Evolutionary conservation across 2,329 filamentous ascomycete species (phyloP), one percentile per base, ranked within the genome.

Genomic region (Fusarium marasasianum): DNA sequence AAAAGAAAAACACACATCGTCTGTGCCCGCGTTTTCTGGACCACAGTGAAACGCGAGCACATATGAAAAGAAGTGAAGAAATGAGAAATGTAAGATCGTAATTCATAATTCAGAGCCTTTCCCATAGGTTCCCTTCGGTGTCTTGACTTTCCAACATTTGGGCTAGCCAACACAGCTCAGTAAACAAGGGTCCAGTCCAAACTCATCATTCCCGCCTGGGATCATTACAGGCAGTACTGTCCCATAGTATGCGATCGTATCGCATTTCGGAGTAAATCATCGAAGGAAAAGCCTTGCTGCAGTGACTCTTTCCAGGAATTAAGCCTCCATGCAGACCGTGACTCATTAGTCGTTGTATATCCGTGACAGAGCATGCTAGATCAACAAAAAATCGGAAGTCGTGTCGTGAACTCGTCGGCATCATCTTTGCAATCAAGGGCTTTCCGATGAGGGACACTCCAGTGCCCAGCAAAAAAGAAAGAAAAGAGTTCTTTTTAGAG

Each of bases 281-380:
- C 73, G 71, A 74, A 76, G 62, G 56, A 65, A 73, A 78, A 76
- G 71, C 60, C 54, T 71, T 63, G 66, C 64, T 78, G 76, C 69
- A 71, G 64, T 69, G 66, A 72, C 56, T 76, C 69, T 75, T 69
- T 69, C 63, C 62, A 72, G 63, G 61, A 74, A 77, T 82, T 78
- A 83, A 81, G 81, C 80, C 79, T 80, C 80, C 79, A 80, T 83
- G 83, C 81, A 84, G 79, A 81, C 80, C 82, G 81, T 85, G 80
- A 83, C 81, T 85, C 83, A 82, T 85, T 80, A 84, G 81, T 81
- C 83, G 81, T 84, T 84, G 80, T 83, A 81, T 79, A 81, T 81
- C 80, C 81, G 74, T 82, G 78, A 80, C 77, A 77, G 72, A 77
- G 78, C 78, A 77, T 82, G 75, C 72, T 76, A 76, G 72, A 76